These are phyloP conservation scores for Geotrichum ghanense DNA, from an alignment of 805 yeast genomes.

Conservation along the genomic window DNA sequence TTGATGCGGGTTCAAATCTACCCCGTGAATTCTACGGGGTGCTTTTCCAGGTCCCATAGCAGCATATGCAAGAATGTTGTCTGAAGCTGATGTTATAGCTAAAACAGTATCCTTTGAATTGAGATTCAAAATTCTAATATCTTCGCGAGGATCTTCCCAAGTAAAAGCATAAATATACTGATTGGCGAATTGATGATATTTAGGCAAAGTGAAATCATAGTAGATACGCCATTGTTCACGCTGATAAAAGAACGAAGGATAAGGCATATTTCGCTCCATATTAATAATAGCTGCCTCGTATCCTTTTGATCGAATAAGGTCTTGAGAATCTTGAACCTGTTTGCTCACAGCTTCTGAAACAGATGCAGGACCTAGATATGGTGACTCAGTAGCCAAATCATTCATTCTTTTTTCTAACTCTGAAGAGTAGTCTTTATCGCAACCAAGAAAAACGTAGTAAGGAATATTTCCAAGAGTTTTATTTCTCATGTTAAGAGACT, in stretches of 20 bases:
- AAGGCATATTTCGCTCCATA: constrained; percentile 55
- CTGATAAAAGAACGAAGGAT: constrained; percentile 73
- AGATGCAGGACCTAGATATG: constrained; percentile 57
- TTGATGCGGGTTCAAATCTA: constrained; percentile 75
- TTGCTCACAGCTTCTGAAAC: constrained; percentile 10
- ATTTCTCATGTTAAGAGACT: constrained; percentile 60
- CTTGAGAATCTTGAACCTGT: constrained; percentile 5
- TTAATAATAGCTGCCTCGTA: constrained; percentile 65
- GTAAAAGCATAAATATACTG: constrained; percentile 82
- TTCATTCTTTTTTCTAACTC: constrained; percentile 45
- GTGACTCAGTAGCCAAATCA: constrained; percentile 71
- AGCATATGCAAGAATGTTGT: constrained; percentile 67
- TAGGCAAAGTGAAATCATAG: constrained; percentile 59
- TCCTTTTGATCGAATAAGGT: constrained; percentile 38
- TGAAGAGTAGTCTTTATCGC: constrained; percentile 43
- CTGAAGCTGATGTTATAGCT: constrained; percentile 83
- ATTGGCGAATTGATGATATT: constrained; percentile 58
- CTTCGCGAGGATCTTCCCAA: constrained; percentile 87
- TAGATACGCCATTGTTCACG: constrained; percentile 67
- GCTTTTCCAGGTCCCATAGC: constrained; percentile 43
- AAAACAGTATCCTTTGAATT: constrained; percentile 57
- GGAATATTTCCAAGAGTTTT: constrained; percentile 61
- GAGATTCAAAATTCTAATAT: constrained; percentile 52
- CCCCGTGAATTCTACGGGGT: constrained; percentile 72
- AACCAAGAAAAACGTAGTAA: constrained; percentile 75